phyloP scores from a whole-genome alignment of 176 grass and related monocot genomes.

The Oryza coarctata region DNA sequence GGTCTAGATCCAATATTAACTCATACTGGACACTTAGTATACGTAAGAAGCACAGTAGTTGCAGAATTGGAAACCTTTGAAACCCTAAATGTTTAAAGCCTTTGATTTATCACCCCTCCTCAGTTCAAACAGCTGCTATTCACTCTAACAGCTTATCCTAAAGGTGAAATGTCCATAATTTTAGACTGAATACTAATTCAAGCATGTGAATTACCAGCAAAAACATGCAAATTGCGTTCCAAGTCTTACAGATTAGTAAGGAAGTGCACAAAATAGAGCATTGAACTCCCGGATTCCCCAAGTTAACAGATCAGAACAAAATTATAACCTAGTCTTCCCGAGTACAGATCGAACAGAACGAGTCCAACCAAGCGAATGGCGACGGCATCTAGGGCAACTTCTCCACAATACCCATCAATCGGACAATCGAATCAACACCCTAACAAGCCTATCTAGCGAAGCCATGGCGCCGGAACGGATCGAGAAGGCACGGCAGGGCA shows the following conservation, averaged over 20 bases:
- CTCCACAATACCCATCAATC: neutral
- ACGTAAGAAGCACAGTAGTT: neutral
- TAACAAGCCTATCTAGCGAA: neutral
- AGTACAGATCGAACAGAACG: conserved; percentile 32
- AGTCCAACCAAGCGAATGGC: neutral
- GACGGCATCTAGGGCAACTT: neutral
- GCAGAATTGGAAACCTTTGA: neutral
- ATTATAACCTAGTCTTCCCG: neutral
- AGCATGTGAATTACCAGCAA: neutral
- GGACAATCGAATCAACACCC: conserved; percentile 15
- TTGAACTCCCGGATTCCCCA: neutral
- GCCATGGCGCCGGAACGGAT: conserved; percentile 9
- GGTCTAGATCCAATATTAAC: neutral
- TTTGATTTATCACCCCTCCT: neutral
- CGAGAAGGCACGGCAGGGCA: conserved; percentile 4
- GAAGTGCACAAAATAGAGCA: neutral
- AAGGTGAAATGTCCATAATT: neutral
- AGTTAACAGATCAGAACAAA: conserved; percentile 24
- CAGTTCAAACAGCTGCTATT: neutral
- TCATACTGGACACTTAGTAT: neutral
- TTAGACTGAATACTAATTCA: neutral
- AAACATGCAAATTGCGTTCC: neutral
- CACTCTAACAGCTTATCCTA: neutral
- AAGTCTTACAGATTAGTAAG: neutral
- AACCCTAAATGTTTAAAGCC: neutral